A percentile compares a stretch with the other conserved stretches of the same genome.
phyloP scores from a whole-genome alignment of 805 yeast species.

The Metschnikowia colocasiae region DNA sequence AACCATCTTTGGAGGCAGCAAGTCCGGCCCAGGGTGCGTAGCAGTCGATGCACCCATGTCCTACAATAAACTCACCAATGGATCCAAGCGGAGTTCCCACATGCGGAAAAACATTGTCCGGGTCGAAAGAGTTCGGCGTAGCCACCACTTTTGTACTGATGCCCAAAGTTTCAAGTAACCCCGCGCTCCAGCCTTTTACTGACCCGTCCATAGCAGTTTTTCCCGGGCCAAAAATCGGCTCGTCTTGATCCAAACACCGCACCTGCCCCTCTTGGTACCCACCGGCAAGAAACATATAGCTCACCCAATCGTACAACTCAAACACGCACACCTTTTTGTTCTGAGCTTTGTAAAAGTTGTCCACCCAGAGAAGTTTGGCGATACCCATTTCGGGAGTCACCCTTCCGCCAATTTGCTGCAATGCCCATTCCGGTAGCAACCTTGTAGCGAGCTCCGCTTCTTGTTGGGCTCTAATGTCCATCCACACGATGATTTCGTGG shows the following conservation, averaged over 20 bases:
- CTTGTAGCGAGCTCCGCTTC: slow-evolving; percentile 32
- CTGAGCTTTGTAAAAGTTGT: slow-evolving; percentile 20
- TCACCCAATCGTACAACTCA: slow-evolving; percentile 51
- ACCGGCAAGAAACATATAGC: slow-evolving; percentile 25
- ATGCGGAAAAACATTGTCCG: background rate
- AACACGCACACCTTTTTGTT: slow-evolving; percentile 29
- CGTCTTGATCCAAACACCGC: slow-evolving; percentile 11
- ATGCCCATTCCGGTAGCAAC: slow-evolving; percentile 19
- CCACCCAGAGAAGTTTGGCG: slow-evolving; percentile 46
- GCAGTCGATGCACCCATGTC: slow-evolving; percentile 57
- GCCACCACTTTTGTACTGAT: slow-evolving; percentile 13
- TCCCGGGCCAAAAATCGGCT: slow-evolving; percentile 11
- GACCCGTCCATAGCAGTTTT: slow-evolving; percentile 52
- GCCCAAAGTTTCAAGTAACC: slow-evolving; percentile 22
- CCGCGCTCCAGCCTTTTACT: slow-evolving; percentile 48
- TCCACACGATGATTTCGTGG: slow-evolving; percentile 54
- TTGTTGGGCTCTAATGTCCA: slow-evolving; percentile 46
- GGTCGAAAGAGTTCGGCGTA: slow-evolving; percentile 5
- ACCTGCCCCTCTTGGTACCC: slow-evolving; percentile 21
- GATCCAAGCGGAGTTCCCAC: slow-evolving; percentile 23
- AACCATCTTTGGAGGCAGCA: background rate
- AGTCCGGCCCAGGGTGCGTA: slow-evolving; percentile 43
- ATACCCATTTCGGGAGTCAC: slow-evolving; percentile 58
- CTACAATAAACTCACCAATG: slow-evolving; percentile 18
- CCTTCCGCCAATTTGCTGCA: slow-evolving; percentile 37